Evolutionary conservation across 352 stramenopile genomes (phyloP).

Genomic region (Pythium sp.): DNA sequence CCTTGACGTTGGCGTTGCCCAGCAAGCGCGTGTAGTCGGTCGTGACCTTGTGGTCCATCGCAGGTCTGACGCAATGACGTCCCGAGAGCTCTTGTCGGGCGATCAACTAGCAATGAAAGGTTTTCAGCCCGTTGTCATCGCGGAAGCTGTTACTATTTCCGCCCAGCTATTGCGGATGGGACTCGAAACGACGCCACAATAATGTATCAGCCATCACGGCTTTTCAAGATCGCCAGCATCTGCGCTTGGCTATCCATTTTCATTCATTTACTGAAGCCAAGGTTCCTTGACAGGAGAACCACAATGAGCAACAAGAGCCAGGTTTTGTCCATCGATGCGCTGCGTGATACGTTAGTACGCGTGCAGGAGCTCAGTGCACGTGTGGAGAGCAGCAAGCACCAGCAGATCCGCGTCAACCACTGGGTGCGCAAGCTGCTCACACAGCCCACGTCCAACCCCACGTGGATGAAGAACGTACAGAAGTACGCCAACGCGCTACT

Average conservation of each 20-base stretch:
- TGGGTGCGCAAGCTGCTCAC: constrained; percentile 58
- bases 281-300: neutral
- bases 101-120: no score
- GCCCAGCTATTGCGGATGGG: neutral
- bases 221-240: neutral
- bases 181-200: constrained; percentile 1
- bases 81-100: neutral
- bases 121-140: neutral
- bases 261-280: neutral
- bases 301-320: constrained; percentile 2
- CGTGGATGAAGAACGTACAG: constrained; percentile 59
- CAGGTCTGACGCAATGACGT: no score
- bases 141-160: neutral
- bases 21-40: constrained; percentile 82
- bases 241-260: neutral
- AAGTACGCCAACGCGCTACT: constrained; percentile 43
- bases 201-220: neutral
- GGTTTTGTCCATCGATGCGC: constrained; percentile 21
- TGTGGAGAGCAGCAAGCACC: constrained; percentile 33
- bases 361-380: constrained; percentile 38
- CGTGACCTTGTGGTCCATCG: constrained; percentile 85
- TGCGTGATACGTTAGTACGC: constrained; percentile 34
- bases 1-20: constrained; percentile 79
- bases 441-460: constrained; percentile 47
- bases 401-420: constrained; percentile 57